Conservation (phyloP, 805 yeast species). For the Priceomyces medius region DNA sequence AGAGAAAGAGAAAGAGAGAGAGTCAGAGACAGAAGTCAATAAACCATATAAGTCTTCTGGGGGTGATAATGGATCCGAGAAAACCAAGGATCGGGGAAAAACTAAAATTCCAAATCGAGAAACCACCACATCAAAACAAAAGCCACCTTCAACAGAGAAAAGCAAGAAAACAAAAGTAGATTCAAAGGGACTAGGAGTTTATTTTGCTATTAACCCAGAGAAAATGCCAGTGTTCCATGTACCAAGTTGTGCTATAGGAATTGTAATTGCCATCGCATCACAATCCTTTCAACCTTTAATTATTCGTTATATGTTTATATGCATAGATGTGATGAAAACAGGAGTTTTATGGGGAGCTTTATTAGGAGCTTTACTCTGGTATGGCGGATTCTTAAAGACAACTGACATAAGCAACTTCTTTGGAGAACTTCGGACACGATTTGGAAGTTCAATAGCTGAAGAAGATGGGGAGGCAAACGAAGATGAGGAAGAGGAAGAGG, state of each 20-base stretch:
- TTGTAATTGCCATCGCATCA: slow-evolving; percentile 20
- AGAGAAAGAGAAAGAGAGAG: no score
- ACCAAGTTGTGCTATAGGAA: slow-evolving; percentile 30
- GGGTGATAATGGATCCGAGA: not conserved
- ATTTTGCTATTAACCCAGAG: not conserved
- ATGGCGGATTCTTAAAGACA: slow-evolving; percentile 25
- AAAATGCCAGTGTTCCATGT: slow-evolving; percentile 17
- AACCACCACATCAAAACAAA: slow-evolving; percentile 1
- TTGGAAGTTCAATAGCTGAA: not conserved
- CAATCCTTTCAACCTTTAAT: slow-evolving; percentile 23
- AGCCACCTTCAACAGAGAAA: not conserved
- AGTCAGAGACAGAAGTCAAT: no score
- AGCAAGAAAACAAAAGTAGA: not conserved
- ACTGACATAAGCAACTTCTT: slow-evolving; percentile 11
- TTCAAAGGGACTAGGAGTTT: not conserved
- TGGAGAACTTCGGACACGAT: not conserved
- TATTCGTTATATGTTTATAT: slow-evolving; percentile 16
- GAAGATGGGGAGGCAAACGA: slow-evolving; percentile 1
- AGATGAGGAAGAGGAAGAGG: slow-evolving; percentile 1
- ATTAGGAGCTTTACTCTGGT: slow-evolving; percentile 26
- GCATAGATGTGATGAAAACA: slow-evolving; percentile 20
- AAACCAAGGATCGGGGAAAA: not conserved
- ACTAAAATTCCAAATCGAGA: slow-evolving; percentile 6
- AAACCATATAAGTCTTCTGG: not conserved
- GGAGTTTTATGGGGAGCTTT: slow-evolving; percentile 24